Evolutionary conservation across 306 rosid species (phyloP).

Genomic region (Vigna angularis): DNA sequence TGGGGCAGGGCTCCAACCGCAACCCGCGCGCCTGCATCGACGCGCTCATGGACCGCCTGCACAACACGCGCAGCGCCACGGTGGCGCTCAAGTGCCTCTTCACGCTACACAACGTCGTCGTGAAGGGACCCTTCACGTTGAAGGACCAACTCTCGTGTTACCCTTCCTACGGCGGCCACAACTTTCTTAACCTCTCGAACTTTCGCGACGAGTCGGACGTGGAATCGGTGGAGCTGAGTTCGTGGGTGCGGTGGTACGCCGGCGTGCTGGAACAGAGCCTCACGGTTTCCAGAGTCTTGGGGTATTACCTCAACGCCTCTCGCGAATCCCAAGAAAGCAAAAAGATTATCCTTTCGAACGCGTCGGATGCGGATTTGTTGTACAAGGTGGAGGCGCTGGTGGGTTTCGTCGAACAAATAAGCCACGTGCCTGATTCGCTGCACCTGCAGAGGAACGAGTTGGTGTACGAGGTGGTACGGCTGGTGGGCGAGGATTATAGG

Average conservation of each 20-base stretch:
- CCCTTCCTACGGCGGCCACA: slow-evolving; percentile 73
- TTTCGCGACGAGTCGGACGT: slow-evolving; percentile 68
- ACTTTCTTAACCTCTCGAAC: slow-evolving; percentile 67
- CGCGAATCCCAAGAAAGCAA: slow-evolving; percentile 9
- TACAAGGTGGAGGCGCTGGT: slow-evolving; percentile 58
- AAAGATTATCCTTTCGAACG: neutral
- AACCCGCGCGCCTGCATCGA: slow-evolving; percentile 61
- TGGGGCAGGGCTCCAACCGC: slow-evolving; percentile 43
- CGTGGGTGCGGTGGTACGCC: slow-evolving; percentile 91
- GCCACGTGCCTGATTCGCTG: slow-evolving; percentile 62
- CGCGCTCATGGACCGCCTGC: slow-evolving; percentile 79
- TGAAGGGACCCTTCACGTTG: slow-evolving; percentile 59
- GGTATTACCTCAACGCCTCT: slow-evolving; percentile 40
- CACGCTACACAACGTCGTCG: slow-evolving; percentile 64
- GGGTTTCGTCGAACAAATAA: slow-evolving; percentile 54
- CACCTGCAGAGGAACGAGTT: slow-evolving; percentile 59
- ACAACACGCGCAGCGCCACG: slow-evolving; percentile 60
- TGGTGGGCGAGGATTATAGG: slow-evolving; percentile 72
- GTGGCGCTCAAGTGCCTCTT: slow-evolving; percentile 86
- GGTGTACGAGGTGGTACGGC: slow-evolving; percentile 68
- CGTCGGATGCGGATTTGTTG: slow-evolving; percentile 51
- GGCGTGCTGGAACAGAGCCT: slow-evolving; percentile 62
- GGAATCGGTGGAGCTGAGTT: slow-evolving; percentile 52
- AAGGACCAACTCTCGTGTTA: slow-evolving; percentile 58
- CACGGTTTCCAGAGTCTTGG: slow-evolving; percentile 54